Base-by-base conservation (phyloP, 805 yeast genomes). In the Torulaspora quercuum region DNA sequence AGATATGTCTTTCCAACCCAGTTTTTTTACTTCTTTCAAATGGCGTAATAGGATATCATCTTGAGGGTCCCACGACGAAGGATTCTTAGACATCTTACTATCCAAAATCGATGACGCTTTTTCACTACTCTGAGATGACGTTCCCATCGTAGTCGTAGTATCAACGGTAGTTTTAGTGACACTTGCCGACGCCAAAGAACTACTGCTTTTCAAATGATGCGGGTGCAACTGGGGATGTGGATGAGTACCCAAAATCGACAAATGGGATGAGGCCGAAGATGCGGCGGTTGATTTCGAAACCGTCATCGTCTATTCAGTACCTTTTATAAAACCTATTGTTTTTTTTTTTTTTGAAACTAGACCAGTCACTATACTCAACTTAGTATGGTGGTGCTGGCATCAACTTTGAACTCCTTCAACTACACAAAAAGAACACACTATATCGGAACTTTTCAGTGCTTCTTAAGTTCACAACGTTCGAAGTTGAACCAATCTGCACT, bases 1-100 rank as follows among this genome's bases (percentile, higher is more conserved):
- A 1, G 92, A 80, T 33, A 86, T 85, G 48, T 86, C 95, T 59
- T 86, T 78, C 95, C 95, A 86, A 1, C 95, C 95, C 48, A 85
- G 69, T 56, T 82, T 83, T 57, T 80, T 84, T 44, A 78, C 78
- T 57, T 86, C 95, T 61, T 86, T 86, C 53, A 86, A 69, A 50
- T 81, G 84, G 35, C 92, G 71, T 34, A 84, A 63, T 17, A 83
- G 55, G 36, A 76, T 63, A 52, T 84, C 94, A 53, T 84, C 94
- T 47, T 78, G 76, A 1, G 86, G 80, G 32, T 84, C 81, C 94
- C 94, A 84, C 1, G 90, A 73, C 3, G 77, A 68, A 15, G 80
- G 80, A 25, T 57, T 59, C 41, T 53, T 59, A n/a, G 42, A 35
- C 9, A 24, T 20, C 29, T 24, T 29, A 5, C 25, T 19, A 8